phyloP scores from a whole-genome alignment of 441 rosid species.

The Codiaeum variegatum region DNA sequence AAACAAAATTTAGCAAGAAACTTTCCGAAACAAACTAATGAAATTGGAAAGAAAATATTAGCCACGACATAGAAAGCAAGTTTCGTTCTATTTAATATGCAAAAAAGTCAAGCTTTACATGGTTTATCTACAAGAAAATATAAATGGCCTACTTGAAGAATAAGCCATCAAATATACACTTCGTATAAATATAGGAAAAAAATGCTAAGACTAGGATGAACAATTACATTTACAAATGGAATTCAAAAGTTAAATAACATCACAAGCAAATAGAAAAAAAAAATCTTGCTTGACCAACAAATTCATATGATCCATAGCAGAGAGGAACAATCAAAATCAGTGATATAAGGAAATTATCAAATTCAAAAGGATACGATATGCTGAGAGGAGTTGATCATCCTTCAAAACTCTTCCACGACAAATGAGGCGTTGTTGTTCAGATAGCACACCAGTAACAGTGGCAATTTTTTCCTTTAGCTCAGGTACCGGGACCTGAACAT shows the following conservation, averaged over 20 bases:
- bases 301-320: background rate
- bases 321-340: background rate
- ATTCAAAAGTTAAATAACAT: background rate
- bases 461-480: conserved; percentile 89
- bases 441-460: conserved; percentile 80
- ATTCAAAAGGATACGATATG: conserved; percentile 71
- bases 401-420: conserved; percentile 86
- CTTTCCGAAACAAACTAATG: background rate
- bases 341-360: background rate
- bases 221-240: background rate
- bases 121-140: background rate
- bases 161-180: background rate
- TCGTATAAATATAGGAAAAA: background rate
- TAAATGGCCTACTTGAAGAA: background rate
- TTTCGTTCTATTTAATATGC: background rate
- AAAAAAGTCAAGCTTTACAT: background rate
- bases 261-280: background rate
- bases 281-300: background rate
- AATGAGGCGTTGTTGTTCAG: conserved; percentile 85
- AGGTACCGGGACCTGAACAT: conserved; percentile 75
- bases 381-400: conserved; percentile 91
- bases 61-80: background rate
- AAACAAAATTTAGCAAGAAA: conserved; percentile 12
- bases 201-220: background rate
- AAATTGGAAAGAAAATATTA: background rate